Evolutionary conservation across 208 protist genomes (phyloP), one percentile per base, ranked within the genome.

Genomic region (Wallacemonas sp.): DNA sequence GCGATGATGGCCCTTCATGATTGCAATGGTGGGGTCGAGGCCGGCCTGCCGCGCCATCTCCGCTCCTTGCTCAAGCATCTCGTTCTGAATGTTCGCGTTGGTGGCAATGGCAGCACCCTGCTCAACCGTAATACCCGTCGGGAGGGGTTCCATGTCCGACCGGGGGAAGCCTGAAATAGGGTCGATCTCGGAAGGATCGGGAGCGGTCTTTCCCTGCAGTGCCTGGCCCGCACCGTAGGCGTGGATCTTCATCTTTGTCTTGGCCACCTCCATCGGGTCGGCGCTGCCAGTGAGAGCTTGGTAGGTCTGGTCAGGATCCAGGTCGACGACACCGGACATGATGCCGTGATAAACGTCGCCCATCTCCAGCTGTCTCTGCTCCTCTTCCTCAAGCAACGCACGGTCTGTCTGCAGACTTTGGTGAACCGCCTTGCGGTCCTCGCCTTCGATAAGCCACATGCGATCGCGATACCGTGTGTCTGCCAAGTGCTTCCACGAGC

Each of bases 361-460:
- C 85, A 92, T 89, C 60, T 94, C 89, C 33, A 84, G 68, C 66
- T 94, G 89, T 2, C 89, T 82, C 66, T 80, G 83, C 48, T 86
- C 76, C 63, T 91, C 85, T 59, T 95, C 86, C 53, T 85, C 78
- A 26, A 95, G 52, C 29, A 95, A 63, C 26, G 37, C 63, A 3
- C 66, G 54, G 34, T 91, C 76, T 15, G 71, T 79, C 65, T 88
- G 73, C 66, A 93, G 61, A 52, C 81, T 89, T 64, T 89, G 72
- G 64, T 96, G 90, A 6, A 93, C 80, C 0, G 81, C 83, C 60
- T 92, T 96, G 29, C 87, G 83, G 63, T 92, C 90, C 74, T 93
- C 87, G 4, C 83, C 81, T 55, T 93, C 90, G 48, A 96, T 93
- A 32, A 93, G 78, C 90, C 90, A 96, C 87, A 93, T 93, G 45